Evolutionary conservation across 441 rosid species (phyloP).

Genomic region (Populus trichocarpa): DNA sequence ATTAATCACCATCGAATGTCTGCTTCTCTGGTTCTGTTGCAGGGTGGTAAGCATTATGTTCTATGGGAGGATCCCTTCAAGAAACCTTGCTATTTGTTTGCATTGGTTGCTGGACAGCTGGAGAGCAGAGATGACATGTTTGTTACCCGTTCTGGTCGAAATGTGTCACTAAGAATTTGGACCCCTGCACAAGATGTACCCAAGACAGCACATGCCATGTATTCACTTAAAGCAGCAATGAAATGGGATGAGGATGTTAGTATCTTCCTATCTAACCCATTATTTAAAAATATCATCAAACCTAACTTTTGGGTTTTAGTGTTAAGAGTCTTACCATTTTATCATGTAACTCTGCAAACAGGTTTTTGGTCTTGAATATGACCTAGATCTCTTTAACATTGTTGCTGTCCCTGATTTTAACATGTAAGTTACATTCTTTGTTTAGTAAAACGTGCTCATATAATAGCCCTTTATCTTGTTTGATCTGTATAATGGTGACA

Average conservation of each 20-base stretch:
- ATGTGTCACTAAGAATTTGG: conserved; percentile 78
- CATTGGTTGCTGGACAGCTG: conserved; percentile 87
- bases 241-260: conserved; percentile 98
- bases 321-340: background rate
- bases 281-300: background rate
- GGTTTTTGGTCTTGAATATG: conserved; percentile 98
- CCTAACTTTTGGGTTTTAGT: background rate
- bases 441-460: conserved; percentile 1
- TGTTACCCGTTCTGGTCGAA: conserved; percentile 73
- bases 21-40: conserved; percentile 17
- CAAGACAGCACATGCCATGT: conserved; percentile 97
- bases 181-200: conserved; percentile 89
- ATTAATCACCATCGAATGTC: background rate
- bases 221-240: conserved; percentile 93
- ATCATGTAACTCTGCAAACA: conserved; percentile 22
- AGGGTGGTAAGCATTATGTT: conserved; percentile 89
- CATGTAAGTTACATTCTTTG: conserved; percentile 54
- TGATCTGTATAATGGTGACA: background rate
- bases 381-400: conserved; percentile 95
- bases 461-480: background rate
- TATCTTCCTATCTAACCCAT: conserved; percentile 16
- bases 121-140: conserved; percentile 88
- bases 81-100: conserved; percentile 96
- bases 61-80: conserved; percentile 97
- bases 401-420: conserved; percentile 97